These are phyloP conservation scores for Phytophthora tubulina DNA, from an alignment of 352 stramenopile genomes.

Conservation along the genomic window DNA sequence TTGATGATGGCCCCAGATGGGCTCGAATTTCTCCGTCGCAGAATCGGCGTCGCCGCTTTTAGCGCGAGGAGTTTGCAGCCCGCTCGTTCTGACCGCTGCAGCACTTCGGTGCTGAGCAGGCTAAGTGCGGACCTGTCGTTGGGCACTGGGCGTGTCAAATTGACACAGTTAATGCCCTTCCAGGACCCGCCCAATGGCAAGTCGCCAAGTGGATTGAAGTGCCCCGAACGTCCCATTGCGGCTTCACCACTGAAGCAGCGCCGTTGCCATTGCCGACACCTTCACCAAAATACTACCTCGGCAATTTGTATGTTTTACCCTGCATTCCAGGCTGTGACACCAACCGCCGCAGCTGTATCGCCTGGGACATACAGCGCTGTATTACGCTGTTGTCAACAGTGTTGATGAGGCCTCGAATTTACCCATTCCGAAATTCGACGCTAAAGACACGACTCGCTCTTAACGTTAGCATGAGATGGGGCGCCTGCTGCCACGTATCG, in stretches of 20 bases:
- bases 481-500: constrained; percentile 4
- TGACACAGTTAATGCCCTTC: constrained; percentile 16
- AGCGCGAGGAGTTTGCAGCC: not conserved
- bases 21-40: constrained; percentile 8
- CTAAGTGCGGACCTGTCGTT: constrained; percentile 1
- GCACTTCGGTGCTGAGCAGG: not conserved
- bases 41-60: constrained; percentile 14
- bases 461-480: constrained; percentile 17
- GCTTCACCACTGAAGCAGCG: not conserved
- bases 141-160: constrained; percentile 3
- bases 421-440: not conserved
- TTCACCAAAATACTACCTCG: not conserved
- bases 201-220: constrained; percentile 38
- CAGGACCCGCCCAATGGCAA: constrained; percentile 25
- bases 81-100: not conserved
- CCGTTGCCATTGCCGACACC: not conserved
- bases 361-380: constrained; percentile 5
- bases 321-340: not conserved
- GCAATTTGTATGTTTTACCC: too few relatives aligned
- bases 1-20: constrained; percentile 29
- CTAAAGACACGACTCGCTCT: constrained; percentile 9
- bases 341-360: not conserved
- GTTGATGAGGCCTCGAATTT: not conserved
- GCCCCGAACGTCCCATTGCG: constrained; percentile 21
- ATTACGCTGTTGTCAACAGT: not conserved